Evolutionary conservation across 208 protist genomes (phyloP).

Genomic region (Leishmania braziliensis): DNA sequence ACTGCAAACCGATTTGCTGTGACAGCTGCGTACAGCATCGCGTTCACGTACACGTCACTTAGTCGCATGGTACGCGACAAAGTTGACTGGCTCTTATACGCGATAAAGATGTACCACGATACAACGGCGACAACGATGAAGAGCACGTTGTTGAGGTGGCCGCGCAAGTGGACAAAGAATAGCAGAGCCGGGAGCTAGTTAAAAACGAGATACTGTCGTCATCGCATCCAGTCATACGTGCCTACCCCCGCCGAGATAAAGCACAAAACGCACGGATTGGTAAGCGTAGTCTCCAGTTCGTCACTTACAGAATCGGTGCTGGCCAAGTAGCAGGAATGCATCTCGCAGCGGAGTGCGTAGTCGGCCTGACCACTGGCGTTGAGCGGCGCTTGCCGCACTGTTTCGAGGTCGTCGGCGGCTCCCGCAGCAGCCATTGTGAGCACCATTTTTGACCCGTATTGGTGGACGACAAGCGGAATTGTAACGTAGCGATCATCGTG

Average conservation of each 20-base stretch:
- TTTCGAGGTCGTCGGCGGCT: conserved; percentile 3
- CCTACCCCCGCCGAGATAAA: conserved; percentile 67
- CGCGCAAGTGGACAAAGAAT: conserved; percentile 77
- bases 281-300: conserved; percentile 59
- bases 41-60: conserved; percentile 60
- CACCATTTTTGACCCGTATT: conserved; percentile 54
- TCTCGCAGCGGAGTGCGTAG: conserved; percentile 26
- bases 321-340: conserved; percentile 43
- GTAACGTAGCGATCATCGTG: conserved; percentile 2
- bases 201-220: conserved; percentile 74
- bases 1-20: conserved; percentile 63
- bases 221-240: conserved; percentile 85
- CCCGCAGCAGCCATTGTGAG: conserved; percentile 13
- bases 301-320: conserved; percentile 34
- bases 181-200: conserved; percentile 48
- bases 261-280: conserved; percentile 56
- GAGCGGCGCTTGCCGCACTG: conserved; percentile 26
- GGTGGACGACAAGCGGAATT: conserved; percentile 58
- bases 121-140: conserved; percentile 48
- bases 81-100: conserved; percentile 59
- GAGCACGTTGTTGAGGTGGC: conserved; percentile 77
- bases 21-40: conserved; percentile 66
- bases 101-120: conserved; percentile 77
- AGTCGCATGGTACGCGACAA: conserved; percentile 41
- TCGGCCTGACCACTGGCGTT: background rate